A percentile compares a stretch with the other conserved stretches of the same genome.
These are phyloP conservation scores for Papilionanthe hybrid DNA, from an alignment of 116 monocot genomes.

Conservation along the genomic window DNA sequence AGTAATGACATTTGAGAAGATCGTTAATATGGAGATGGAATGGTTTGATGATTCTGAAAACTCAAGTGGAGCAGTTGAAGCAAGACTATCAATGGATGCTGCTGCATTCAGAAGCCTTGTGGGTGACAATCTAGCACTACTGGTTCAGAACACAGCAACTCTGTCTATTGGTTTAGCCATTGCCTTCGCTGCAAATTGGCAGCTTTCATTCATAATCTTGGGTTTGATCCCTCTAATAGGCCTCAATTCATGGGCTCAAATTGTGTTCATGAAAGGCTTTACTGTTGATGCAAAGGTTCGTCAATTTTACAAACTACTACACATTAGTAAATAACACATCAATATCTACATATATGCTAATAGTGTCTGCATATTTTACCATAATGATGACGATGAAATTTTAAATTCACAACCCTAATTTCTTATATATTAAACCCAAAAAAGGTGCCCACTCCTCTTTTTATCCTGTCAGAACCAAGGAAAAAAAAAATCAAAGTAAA, in stretches of 20 bases:
- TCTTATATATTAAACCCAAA: too few relatives aligned
- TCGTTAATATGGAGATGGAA: conserved; percentile 30
- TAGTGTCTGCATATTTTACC: too few relatives aligned
- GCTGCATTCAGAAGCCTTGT: conserved; percentile 19
- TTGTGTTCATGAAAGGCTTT: conserved; percentile 22
- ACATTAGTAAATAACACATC: not conserved
- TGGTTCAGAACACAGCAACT: conserved; percentile 18
- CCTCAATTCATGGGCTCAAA: conserved; percentile 15
- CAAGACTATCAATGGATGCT: conserved; percentile 25
- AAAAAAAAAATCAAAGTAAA: too few relatives aligned
- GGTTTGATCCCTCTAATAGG: conserved; percentile 21
- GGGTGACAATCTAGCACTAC: conserved; percentile 21
- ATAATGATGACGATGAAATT: too few relatives aligned
- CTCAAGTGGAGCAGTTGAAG: conserved; percentile 25
- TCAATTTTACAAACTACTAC: not conserved
- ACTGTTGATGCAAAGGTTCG: conserved; percentile 28
- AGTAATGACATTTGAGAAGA: conserved; percentile 29
- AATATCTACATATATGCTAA: too few relatives aligned
- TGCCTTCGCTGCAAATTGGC: conserved; percentile 22
- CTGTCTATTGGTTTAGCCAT: conserved; percentile 16
- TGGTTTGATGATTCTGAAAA: conserved; percentile 37
- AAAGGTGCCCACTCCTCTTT: too few relatives aligned
- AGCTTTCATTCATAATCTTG: conserved; percentile 17
- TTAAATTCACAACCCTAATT: too few relatives aligned
- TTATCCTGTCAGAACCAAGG: too few relatives aligned